These are phyloP conservation scores for Gaertneriomyces sp. DNA, from an alignment of 192 early-diverging fungal genomes.

Conservation along the genomic window DNA sequence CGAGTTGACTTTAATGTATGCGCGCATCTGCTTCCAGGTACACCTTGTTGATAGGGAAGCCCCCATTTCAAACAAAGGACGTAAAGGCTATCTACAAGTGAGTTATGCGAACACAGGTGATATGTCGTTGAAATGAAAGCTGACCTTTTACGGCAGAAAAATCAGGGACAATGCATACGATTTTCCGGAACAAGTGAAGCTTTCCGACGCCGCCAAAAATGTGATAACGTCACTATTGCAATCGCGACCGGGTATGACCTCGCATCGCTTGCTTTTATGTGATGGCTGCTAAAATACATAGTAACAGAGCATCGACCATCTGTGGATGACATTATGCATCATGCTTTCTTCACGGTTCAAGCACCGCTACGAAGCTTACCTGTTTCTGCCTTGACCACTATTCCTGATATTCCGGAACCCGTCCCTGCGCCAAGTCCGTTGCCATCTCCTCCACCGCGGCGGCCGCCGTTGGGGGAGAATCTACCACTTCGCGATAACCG, in stretches of 20 bases:
- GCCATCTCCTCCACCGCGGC: too few species aligned
- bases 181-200: constrained; percentile 63
- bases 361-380: constrained; percentile 36
- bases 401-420: constrained; percentile 20
- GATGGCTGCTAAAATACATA: not conserved
- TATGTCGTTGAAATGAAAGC: not conserved
- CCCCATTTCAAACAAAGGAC: constrained; percentile 85
- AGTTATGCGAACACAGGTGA: not conserved
- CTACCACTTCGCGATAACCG: too few species aligned
- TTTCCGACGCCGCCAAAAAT: constrained; percentile 60
- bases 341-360: constrained; percentile 42
- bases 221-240: constrained; percentile 70
- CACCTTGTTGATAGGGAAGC: constrained; percentile 80
- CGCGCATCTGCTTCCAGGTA: constrained; percentile 47
- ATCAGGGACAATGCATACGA: constrained; percentile 65
- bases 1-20: not conserved
- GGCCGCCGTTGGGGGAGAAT: too few species aligned
- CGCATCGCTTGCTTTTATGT: not conserved
- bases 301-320: constrained; percentile 42
- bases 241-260: constrained; percentile 44
- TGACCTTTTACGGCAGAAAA: constrained; percentile 40
- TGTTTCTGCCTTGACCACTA: constrained; percentile 28
- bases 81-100: constrained; percentile 76
- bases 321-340: constrained; percentile 44
- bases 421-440: not conserved